Percentiles rank a stretch among this genome's conserved stretches.
Evolutionary conservation across 345 rosid species (phyloP).

Genomic region (Psidium guajava): DNA sequence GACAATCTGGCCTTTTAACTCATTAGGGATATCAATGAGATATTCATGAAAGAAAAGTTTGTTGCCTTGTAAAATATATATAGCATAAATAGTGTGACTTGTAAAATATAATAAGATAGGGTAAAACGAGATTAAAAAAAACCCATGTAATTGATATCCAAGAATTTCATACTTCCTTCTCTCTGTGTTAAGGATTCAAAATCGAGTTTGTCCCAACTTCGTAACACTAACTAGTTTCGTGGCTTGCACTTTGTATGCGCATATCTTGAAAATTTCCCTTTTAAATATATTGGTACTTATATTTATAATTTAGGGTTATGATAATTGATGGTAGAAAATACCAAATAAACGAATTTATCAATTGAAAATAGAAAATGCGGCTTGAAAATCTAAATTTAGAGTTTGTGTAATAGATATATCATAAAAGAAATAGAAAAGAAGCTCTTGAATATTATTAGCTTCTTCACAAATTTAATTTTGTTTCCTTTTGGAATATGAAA

Average conservation of each 20-base stretch:
- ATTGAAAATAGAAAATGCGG: neutral
- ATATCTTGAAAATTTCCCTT: neutral
- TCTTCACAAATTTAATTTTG: neutral
- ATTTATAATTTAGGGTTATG: neutral
- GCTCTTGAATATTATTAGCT: neutral
- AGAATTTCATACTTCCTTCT: neutral
- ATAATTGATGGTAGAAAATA: neutral
- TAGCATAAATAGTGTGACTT: too few species aligned
- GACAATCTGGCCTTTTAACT: neutral
- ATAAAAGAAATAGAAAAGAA: neutral
- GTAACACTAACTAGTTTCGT: neutral
- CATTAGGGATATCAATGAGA: too few species aligned
- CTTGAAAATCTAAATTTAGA: neutral
- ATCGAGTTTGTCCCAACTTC: neutral
- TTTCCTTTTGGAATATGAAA: neutral
- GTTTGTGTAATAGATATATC: neutral
- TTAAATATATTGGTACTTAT: neutral
- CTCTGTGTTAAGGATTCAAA: neutral
- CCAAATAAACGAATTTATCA: neutral
- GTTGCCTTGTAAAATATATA: too few species aligned
- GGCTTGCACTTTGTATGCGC: neutral
- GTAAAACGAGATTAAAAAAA: too few species aligned
- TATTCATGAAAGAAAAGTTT: too few species aligned
- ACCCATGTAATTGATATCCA: neutral
- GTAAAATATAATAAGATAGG: too few species aligned